Conservation (phyloP, 1,284 basidiomycete species). For the Irpex sp. region DNA sequence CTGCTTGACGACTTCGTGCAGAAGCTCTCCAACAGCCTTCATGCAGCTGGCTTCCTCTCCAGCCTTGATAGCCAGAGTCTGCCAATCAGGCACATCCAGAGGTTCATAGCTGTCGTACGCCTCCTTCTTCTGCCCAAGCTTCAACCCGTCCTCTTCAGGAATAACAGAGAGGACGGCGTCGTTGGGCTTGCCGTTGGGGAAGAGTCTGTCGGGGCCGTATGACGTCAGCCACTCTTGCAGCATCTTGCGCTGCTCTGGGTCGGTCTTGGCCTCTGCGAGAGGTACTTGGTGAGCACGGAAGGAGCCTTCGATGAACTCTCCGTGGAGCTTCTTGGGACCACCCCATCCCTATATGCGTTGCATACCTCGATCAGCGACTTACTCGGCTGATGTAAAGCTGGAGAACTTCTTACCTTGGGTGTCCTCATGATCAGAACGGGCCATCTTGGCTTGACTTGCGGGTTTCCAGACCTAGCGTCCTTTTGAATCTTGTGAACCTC, state of each 20-base stretch:
- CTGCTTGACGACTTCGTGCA: slow-evolving; percentile 56
- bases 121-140: slow-evolving; percentile 65
- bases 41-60: slow-evolving; percentile 71
- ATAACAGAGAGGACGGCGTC: slow-evolving; percentile 53
- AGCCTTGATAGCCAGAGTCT: slow-evolving; percentile 36
- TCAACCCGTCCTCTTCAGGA: slow-evolving; percentile 48
- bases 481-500: slow-evolving; percentile 79
- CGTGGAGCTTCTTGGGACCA: slow-evolving; percentile 62
- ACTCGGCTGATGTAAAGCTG: background rate
- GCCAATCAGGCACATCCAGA: slow-evolving; percentile 68
- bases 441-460: slow-evolving; percentile 83
- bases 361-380: background rate
- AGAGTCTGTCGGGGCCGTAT: slow-evolving; percentile 63
- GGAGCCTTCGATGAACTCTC: slow-evolving; percentile 74
- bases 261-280: slow-evolving; percentile 65
- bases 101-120: slow-evolving; percentile 61
- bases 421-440: slow-evolving; percentile 82
- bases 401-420: slow-evolving; percentile 50
- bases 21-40: slow-evolving; percentile 64
- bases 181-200: slow-evolving; percentile 49
- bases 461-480: slow-evolving; percentile 71
- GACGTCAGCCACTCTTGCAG: slow-evolving; percentile 71
- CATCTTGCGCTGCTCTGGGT: slow-evolving; percentile 56
- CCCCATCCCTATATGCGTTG: slow-evolving; percentile 47
- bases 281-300: slow-evolving; percentile 81